A percentile compares a stretch with the other conserved stretches of the same genome.
Conservation (phyloP, 208 protist genomes). For the Leishmania amazonensis region DNA sequence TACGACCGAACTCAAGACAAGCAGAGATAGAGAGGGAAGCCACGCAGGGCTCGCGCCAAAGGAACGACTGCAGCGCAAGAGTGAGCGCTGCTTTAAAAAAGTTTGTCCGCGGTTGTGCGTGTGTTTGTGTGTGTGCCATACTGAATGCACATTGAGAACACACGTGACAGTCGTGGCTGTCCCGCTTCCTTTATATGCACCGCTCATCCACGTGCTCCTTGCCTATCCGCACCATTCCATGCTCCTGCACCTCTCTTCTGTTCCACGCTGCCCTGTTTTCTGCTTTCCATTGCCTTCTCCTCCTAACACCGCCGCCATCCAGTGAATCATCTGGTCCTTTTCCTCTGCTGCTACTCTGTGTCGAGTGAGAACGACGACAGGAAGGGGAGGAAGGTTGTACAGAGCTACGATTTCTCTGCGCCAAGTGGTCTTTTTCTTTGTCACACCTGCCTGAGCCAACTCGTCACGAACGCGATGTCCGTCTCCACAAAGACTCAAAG, state of each 20-base stretch:
- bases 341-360: neutral
- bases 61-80: neutral
- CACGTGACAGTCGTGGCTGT: neutral
- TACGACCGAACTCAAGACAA: neutral
- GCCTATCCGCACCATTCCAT: neutral
- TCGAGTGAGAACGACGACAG: neutral
- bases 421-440: neutral
- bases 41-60: neutral
- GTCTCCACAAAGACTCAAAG: neutral
- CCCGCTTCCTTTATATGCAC: neutral
- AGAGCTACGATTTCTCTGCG: neutral
- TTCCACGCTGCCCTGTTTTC: neutral
- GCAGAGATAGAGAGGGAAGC: neutral
- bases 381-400: neutral
- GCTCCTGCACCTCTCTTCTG: constrained; percentile 14
- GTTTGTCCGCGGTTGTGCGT: neutral
- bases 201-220: neutral
- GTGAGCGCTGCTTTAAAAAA: neutral
- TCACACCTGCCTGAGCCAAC: neutral
- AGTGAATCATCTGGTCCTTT: neutral
- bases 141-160: neutral
- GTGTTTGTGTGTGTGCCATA: neutral
- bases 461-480: neutral
- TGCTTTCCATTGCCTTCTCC: constrained; percentile 9
- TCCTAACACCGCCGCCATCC: too few relatives aligned